Evolutionary conservation across 148 eudicot species (phyloP), one percentile per base, ranked within the genome.

Genomic region (Vaccinium macrocarpon): DNA sequence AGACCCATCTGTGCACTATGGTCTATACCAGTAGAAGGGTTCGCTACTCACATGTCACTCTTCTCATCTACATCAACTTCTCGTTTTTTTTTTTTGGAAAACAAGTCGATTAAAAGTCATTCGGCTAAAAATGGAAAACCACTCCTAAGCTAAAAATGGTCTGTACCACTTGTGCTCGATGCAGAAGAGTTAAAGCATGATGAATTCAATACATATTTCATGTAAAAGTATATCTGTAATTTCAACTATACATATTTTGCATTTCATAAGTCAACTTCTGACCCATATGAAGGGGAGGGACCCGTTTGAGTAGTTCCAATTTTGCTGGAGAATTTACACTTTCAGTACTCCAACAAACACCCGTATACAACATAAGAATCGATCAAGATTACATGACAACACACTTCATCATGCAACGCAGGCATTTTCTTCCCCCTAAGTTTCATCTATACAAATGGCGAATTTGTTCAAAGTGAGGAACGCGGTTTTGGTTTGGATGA

Each of bases 401-500:
- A 23, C 15, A 18, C 25, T 46, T 74, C 78, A 9, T 15, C 2
- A 19, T 8, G 25, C 8, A 15, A 48, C 48, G 16, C 25, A 75
- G 78, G 78, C 53, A 75, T 75, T n/a, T 21, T 49, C 79, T 48
- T 3, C 35, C 27, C 15, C 25, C 10, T 21, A 42, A 15, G n/a
- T 38, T 5, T 8, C n/a, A 38, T 0, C 12, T 18, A 68, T 13
- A 68, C 49, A 38, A 71, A 13, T 3, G 48, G 50, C 11, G 8
- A 38, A 38, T 72, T 16, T 72, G 76, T 35, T 88, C 80, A 88
- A 71, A 88, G 90, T 1, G 88, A 86, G 8, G 90, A 53, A 19
- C 49, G 84, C 8, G 68, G 83, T 50, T 64, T 72, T 13, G 8
- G 62, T 27, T 62, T 38, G 72, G 86, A 78, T 66, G 89, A 87